Evolutionary conservation across 2,329 filamentous ascomycete species (phyloP).

Genomic region (Myotisia sp.): DNA sequence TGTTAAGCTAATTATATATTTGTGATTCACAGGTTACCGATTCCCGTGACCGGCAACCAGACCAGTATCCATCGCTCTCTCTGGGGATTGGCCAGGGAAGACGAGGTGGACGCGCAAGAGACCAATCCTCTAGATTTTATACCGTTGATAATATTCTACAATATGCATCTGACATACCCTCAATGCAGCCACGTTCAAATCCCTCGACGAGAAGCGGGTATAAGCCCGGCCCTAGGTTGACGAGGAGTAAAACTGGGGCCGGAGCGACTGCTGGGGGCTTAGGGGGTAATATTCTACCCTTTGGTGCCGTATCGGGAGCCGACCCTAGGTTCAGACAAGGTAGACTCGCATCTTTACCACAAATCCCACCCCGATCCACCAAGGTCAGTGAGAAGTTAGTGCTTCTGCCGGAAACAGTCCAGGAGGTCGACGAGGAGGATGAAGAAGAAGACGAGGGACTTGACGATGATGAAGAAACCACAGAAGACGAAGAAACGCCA

Average conservation of each 20-base stretch:
- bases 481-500: conserved; percentile 12
- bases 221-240: background rate
- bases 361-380: conserved; percentile 71
- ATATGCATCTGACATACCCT: conserved; percentile 87
- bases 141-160: conserved; percentile 88
- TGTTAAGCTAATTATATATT: background rate
- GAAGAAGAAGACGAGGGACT: conserved; percentile 24
- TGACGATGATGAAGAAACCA: conserved; percentile 16
- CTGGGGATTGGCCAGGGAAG: no score
- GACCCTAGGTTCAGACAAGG: conserved; percentile 14
- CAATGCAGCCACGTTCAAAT: conserved; percentile 62
- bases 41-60: conserved; percentile 26
- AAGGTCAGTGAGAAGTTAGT: conserved; percentile 98
- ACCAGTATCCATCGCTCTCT: background rate
- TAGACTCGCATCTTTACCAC: conserved; percentile 40
- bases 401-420: conserved; percentile 65
- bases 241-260: background rate
- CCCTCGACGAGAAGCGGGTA: conserved; percentile 20
- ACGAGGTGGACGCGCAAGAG: conserved; percentile 3
- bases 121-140: conserved; percentile 44
- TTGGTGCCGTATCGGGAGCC: no score
- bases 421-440: conserved; percentile 37
- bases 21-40: conserved; percentile 31
- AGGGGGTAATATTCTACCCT: no score
- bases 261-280: background rate